Base-by-base conservation (phyloP, 1,284 basidiomycete species). In the Microbotryum violaceum region DNA sequence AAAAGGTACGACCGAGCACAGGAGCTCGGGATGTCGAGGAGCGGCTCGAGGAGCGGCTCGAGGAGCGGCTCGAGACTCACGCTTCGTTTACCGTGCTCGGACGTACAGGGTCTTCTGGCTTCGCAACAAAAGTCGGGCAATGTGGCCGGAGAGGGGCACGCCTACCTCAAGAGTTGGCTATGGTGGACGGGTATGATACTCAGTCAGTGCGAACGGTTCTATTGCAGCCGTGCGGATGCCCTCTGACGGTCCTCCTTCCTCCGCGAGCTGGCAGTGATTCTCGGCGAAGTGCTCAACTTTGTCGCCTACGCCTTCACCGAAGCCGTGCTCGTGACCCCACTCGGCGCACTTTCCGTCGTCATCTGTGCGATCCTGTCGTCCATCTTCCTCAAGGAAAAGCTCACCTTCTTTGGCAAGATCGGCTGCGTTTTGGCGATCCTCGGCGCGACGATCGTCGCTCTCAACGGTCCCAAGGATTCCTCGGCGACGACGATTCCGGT, bases 261-360 rank as follows among this genome's bases (percentile, higher is more conserved):
- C 51, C 9, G n/a, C 51, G 31, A 23, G 8, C 12, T 6, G 37
- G 37, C 37, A 42, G 37, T 68, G 80, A 78, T 81, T 44, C 61
- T 81, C 14, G 77, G 77, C 37, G 77, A 78, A 66, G 73, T 91
- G 52, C 88, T 87, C 79, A 91, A 91, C 76, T 89, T 89, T 77
- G 82, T 62, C 82, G 61, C 87, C 85, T 93, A 93, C 73, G 88
- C 89, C 10, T 92, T 93, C 72, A 86, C 91, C 27, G 87, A 91
- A 74, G 89, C 90, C 21, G 84, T 92, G 67, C 83, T 92, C 57
- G 89, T 58, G 82, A 94, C 91, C n/a, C 93, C 94, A 2, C 83
- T 98, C 70, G 94, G 94, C 51, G 92, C 93, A 4, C 83, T 98
- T 59, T 93, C 91, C 20, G 96, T 98, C 68, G 93, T 98, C 71